Base-by-base conservation (phyloP, 1,284 basidiomycete genomes). In the Moesziomyces parantarcticus region DNA sequence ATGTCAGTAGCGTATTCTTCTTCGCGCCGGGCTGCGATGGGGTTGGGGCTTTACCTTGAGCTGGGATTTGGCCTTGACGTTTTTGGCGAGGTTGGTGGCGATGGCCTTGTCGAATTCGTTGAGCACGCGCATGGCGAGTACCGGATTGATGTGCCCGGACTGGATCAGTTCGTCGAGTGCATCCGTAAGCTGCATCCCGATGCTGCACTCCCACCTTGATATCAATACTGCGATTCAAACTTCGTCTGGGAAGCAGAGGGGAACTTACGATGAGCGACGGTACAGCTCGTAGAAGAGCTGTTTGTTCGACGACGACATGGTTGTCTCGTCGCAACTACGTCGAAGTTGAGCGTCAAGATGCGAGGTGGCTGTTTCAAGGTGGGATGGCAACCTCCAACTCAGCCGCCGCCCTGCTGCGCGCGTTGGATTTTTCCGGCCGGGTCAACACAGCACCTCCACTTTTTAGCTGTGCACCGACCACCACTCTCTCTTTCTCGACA, bases 151-250 rank as follows among this genome's bases (percentile, higher is more conserved):
- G 61, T 93, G 91, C 2, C 96, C 96, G 76, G 92, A 93, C 52
- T 95, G 97, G 82, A 99, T 99, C 67, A 99, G 89, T 86, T 99
- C 96, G 86, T 99, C 96, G 77, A 99, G 89, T 71, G 96, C 94
- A 87, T 99, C 96, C n/a, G 96, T 97, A 58, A 99, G 88, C 47
- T 96, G 94, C 88, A 95, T 93, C 43, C 96, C 96, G 85, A 98
- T 93, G 76, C 96, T 98, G 60, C 34, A 32, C 13, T 10, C 8
- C 25, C 25, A 26, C 4, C 8, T 8, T 8, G 25, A 4, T 26
- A 8, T 26, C 25, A 26, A 8, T 26, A 26, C 25, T 26, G 4
- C 25, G 5, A 26, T 8, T 26, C 25, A 26, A 8, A 4, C 25
- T 5, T 8, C 25, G 8, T 26, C 5, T 26, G 4, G 25, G 25